Evolutionary conservation across 352 stramenopile species (phyloP).

Genomic region (Globisporangium emineosum): DNA sequence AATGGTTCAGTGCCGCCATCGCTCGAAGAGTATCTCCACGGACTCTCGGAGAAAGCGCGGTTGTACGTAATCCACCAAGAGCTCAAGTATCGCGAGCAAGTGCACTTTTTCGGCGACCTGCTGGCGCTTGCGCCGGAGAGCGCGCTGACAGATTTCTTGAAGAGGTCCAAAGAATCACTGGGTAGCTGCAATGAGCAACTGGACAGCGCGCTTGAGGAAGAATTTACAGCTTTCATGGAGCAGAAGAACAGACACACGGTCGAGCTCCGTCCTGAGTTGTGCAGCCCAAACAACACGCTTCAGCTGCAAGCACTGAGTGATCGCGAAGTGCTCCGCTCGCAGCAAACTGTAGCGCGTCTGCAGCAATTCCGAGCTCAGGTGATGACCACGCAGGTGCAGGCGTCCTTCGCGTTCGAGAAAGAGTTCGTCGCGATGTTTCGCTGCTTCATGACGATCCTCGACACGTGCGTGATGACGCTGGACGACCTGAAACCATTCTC

Average conservation of each 20-base stretch:
- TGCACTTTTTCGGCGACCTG: slow-evolving; percentile 59
- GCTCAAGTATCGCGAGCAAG: slow-evolving; percentile 49
- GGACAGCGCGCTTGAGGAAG: slow-evolving; percentile 24
- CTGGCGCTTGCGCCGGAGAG: slow-evolving; percentile 45
- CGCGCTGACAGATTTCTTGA: slow-evolving; percentile 37
- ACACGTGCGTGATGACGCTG: slow-evolving; percentile 57
- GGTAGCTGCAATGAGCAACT: slow-evolving; percentile 16
- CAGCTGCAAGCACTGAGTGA: slow-evolving; percentile 52
- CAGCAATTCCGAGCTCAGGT: slow-evolving; percentile 28
- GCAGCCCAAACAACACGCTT: slow-evolving; percentile 59
- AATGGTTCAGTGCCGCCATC: slow-evolving; percentile 57
- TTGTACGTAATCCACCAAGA: slow-evolving; percentile 55
- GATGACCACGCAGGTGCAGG: slow-evolving; percentile 27
- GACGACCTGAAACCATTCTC: slow-evolving; percentile 52
- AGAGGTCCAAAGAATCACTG: slow-evolving; percentile 25
- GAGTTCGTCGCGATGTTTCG: slow-evolving; percentile 45
- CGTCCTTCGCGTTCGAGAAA: slow-evolving; percentile 43
- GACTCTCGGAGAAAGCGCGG: slow-evolving; percentile 56
- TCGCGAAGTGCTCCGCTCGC: slow-evolving; percentile 45
- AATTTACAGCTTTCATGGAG: slow-evolving; percentile 39
- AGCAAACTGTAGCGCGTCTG: slow-evolving; percentile 28
- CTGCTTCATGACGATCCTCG: slow-evolving; percentile 44
- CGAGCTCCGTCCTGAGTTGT: slow-evolving; percentile 67
- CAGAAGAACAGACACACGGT: slow-evolving; percentile 46
- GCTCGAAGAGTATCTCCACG: slow-evolving; percentile 69